Percentiles rank a stretch among this genome's conserved stretches.
Conservation (phyloP, 495 filamentous ascomycete species). For the Xylaria longipes region DNA sequence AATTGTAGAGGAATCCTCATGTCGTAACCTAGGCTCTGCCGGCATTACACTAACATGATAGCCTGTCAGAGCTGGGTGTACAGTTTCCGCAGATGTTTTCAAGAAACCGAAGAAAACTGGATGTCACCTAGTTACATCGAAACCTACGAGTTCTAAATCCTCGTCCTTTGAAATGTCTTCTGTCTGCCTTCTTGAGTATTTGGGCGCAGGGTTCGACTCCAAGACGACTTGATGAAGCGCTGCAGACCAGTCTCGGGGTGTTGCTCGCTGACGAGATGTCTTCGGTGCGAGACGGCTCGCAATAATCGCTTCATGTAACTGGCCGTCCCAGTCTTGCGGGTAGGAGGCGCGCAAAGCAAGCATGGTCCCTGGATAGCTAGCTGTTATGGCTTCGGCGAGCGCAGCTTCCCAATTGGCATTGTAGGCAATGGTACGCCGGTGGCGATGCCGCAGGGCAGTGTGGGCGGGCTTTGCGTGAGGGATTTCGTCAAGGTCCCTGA, state of each 20-base stretch:
- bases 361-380: slow-evolving; percentile 37
- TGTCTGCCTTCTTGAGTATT: too few species aligned
- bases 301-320: slow-evolving; percentile 27
- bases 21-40: not conserved
- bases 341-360: slow-evolving; percentile 31
- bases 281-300: slow-evolving; percentile 25
- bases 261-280: slow-evolving; percentile 28
- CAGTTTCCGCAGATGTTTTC: slow-evolving; percentile 38
- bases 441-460: slow-evolving; percentile 26
- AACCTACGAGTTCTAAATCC: slow-evolving; percentile 22
- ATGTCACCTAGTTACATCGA: slow-evolving; percentile 43
- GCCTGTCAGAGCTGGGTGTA: slow-evolving; percentile 47
- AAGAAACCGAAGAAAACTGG: slow-evolving; percentile 50
- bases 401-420: slow-evolving; percentile 46
- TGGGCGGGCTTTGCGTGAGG: slow-evolving; percentile 26
- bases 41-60: slow-evolving; percentile 24
- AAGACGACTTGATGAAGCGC: too few species aligned
- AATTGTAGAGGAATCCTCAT: not conserved
- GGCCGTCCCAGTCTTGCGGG: slow-evolving; percentile 32
- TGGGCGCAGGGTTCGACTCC: too few species aligned
- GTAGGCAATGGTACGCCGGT: slow-evolving; percentile 29
- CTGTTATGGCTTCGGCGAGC: slow-evolving; percentile 41
- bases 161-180: slow-evolving; percentile 36
- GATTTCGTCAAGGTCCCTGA: slow-evolving; percentile 32
- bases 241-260: slow-evolving; percentile 41